Base-by-base conservation (phyloP, 768 basidiomycete species). In the Boletus fagicola region DNA sequence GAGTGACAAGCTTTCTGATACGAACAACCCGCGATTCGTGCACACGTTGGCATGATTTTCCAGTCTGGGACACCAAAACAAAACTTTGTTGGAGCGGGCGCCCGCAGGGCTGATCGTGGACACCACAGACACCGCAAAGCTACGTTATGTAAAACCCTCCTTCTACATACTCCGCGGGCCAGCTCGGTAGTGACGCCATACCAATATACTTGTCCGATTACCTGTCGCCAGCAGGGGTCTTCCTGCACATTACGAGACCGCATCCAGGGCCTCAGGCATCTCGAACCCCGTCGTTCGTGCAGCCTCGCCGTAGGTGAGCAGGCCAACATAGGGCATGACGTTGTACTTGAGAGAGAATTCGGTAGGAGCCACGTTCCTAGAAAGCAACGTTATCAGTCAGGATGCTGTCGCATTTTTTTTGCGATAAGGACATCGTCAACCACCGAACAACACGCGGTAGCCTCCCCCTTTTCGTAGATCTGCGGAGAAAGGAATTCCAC, bases 291-390 rank as follows among this genome's bases (percentile, higher is more conserved):
- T 65, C 38, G 77, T 80, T 47, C 78, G 76, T 47, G 77, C 77
- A 15, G 85, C 91, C 69, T 91, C 88, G 26, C 92, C 93, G 50
- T 87, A 88, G 3, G 82, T 86, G 48, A 94, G 79, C 44, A 85
- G 63, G 20, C 94, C 94, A 20, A 95, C 90, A 66, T 88, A 86
- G 8, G 94, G 94, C 92, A 95, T 94, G 33, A 93, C 68, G 66
- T 94, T 93, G 74, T 94, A 96, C 65, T 88, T 90, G 28, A 96
- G 79, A 1, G 81, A 76, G 69, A 90, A 94, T 57, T 83, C 76
- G 7, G 87, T 85, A 16, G 87, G 77, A 15, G 80, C 74, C 31
- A 82, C 80, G 65, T 85, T 80, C 67, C 92, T 93, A 64, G n/a
- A 47, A 24, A 49, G 26, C 55, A 49, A 38, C 59, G 58, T 56